Evolutionary conservation across 2,329 filamentous ascomycete species (phyloP).

Genomic region (Fusarium musae): DNA sequence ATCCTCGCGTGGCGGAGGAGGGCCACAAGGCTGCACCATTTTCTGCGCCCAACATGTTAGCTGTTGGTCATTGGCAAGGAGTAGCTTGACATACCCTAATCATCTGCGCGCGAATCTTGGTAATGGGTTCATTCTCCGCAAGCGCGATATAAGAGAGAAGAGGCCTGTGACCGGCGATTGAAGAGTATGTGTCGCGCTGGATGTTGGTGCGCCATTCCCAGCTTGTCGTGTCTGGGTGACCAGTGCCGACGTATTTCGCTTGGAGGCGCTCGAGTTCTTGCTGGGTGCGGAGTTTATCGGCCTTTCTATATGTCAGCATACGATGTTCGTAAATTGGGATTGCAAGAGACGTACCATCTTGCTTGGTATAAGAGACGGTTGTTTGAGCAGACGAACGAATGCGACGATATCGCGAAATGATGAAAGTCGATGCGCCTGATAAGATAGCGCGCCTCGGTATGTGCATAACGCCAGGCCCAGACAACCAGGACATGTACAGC

Average conservation of each 20-base stretch:
- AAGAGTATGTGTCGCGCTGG: conserved; percentile 89
- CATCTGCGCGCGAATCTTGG: conserved; percentile 82
- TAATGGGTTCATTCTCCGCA: conserved; percentile 84
- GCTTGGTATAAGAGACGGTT: background rate
- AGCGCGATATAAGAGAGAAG: conserved; percentile 90
- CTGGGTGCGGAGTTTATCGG: conserved; percentile 96
- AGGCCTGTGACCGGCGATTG: conserved; percentile 88
- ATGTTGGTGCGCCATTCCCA: conserved; percentile 99
- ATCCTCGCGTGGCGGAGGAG: conserved; percentile 67
- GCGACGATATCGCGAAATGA: background rate
- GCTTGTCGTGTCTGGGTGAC: conserved; percentile 94
- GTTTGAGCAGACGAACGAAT: background rate
- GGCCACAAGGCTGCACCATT: conserved; percentile 73
- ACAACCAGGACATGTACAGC: background rate
- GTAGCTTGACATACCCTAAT: conserved; percentile 69
- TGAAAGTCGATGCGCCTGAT: conserved; percentile 21
- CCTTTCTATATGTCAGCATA: conserved; percentile 60
- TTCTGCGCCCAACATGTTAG: conserved; percentile 56
- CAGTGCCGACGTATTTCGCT: conserved; percentile 94
- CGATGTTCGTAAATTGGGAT: background rate
- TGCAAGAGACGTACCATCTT: conserved; percentile 39
- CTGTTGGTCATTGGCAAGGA: background rate
- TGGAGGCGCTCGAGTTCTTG: conserved; percentile 98
- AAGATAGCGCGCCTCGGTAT: conserved; percentile 22
- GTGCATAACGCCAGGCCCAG: conserved; percentile 1